Evolutionary conservation across 441 rosid species (phyloP).

Genomic region (Populus trichocarpa): DNA sequence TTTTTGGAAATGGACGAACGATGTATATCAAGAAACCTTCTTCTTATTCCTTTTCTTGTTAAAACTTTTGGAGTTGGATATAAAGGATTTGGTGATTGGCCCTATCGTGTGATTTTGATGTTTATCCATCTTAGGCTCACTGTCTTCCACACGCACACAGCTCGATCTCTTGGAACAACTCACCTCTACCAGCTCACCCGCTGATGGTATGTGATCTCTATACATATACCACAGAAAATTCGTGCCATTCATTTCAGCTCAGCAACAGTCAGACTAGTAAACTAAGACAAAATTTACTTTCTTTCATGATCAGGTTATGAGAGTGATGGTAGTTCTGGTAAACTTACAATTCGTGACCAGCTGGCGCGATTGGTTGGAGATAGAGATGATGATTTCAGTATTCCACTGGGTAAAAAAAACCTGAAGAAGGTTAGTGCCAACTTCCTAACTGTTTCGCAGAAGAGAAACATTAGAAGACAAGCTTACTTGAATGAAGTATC

Average conservation of each 20-base stretch:
- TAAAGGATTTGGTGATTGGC: neutral
- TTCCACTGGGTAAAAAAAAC: conserved; percentile 74
- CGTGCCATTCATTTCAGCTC: neutral
- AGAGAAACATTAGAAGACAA: conserved; percentile 90
- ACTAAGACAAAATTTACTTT: neutral
- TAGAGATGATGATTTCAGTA: conserved; percentile 65
- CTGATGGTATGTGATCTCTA: conserved; percentile 35
- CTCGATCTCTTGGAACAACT: conserved; percentile 80
- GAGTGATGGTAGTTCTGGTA: conserved; percentile 42
- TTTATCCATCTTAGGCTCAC: conserved; percentile 39
- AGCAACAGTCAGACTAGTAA: too few species aligned
- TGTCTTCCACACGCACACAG: conserved; percentile 65
- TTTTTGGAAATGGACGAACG: too few species aligned
- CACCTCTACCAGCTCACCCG: conserved; percentile 38
- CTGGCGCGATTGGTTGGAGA: conserved; percentile 56
- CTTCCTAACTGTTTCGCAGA: conserved; percentile 75
- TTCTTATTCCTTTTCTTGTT: neutral
- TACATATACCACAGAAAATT: too few species aligned
- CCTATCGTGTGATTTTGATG: neutral
- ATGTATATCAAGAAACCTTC: too few species aligned
- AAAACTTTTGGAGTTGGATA: neutral
- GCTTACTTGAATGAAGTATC: conserved; percentile 74
- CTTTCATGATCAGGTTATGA: conserved; percentile 38
- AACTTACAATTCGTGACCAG: conserved; percentile 57
- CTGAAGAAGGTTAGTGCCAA: conserved; percentile 78